Evolutionary conservation across 2,329 filamentous ascomycete species (phyloP).

Genomic region (Neoascochyta sp.): DNA sequence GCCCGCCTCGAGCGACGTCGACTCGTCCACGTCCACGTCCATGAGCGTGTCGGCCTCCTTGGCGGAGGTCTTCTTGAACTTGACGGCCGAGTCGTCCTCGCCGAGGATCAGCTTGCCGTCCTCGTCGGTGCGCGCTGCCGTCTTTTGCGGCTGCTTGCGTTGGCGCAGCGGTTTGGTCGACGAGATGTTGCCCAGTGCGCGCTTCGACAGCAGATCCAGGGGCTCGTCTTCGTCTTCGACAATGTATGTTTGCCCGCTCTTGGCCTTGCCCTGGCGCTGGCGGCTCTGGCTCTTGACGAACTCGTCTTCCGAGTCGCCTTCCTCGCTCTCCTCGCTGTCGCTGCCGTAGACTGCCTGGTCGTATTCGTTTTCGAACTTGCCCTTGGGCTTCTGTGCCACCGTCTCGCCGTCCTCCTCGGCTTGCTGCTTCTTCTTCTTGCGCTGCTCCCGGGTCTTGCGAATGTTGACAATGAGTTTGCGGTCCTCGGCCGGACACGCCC

Average conservation of each 20-base stretch:
- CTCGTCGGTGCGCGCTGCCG: slow-evolving; percentile 53
- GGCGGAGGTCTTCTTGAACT: slow-evolving; percentile 32
- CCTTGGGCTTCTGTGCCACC: slow-evolving; percentile 43
- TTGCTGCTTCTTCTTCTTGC: slow-evolving; percentile 80
- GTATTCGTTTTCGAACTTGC: slow-evolving; percentile 85
- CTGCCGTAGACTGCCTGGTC: slow-evolving; percentile 89
- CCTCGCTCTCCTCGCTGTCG: slow-evolving; percentile 56
- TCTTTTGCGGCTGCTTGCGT: slow-evolving; percentile 49
- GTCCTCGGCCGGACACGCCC: slow-evolving; percentile 77
- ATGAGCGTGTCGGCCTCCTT: slow-evolving; percentile 53
- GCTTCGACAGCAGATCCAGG: slow-evolving; percentile 85
- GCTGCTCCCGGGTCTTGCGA: slow-evolving; percentile 87
- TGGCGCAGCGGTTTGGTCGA: slow-evolving; percentile 74
- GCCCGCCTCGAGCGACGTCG: slow-evolving; percentile 45
- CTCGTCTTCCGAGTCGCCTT: slow-evolving; percentile 40
- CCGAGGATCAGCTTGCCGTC: slow-evolving; percentile 80
- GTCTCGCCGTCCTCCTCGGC: slow-evolving; percentile 56
- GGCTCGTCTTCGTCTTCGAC: slow-evolving; percentile 93
- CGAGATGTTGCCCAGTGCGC: slow-evolving; percentile 87
- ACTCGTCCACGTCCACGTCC: slow-evolving; percentile 52
- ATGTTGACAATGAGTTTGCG: slow-evolving; percentile 91
- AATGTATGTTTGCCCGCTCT: slow-evolving; percentile 69
- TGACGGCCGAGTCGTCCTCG: slow-evolving; percentile 38
- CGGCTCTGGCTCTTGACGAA: slow-evolving; percentile 33
- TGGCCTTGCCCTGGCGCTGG: slow-evolving; percentile 37